Base-by-base conservation (phyloP, 1,284 basidiomycete species). In the Ustilago tritici region DNA sequence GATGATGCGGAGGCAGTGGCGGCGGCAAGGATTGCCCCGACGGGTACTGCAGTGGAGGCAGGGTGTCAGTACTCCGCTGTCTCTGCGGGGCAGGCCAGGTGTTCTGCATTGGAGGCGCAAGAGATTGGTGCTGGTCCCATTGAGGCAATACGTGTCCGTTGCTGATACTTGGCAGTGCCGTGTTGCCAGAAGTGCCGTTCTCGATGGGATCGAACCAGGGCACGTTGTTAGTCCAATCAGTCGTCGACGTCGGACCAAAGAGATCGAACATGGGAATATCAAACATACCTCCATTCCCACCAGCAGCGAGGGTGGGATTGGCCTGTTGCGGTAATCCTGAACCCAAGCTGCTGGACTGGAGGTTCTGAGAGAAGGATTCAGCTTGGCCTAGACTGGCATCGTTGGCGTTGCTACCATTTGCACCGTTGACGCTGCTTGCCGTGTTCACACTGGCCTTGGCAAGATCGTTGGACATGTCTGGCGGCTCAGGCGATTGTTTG, bases 121-220 rank as follows among this genome's bases (percentile, higher is more conserved):
- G 34, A 15, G 43, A 17, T 17, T 61, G 56, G 7, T 63, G 46
- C 17, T 50, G 61, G 1, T 54, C 47, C 64, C 64, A 66, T 10
- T 63, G 70, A 3, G 65, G 35, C 12, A 53, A 23, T 4, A 34
- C n/a, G 5, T 66, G 36, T 6, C 57, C 69, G n/a, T 66, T 52
- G 31, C 35, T 38, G 11, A 71, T 23, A 52, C 59, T 65, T 5
- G 69, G 46, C n/a, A 65, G 55, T 4, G 55, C 46, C 28, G 34
- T 8, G 14, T 28, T 34, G 23, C 47, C 55, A 1, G 61, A 38
- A 15, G 28, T 38, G 14, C 49, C 50, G 17, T 49, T 58, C 15
- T 72, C 70, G 15, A 76, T 36, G 7, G 65, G 69, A 40, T 76
- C 69, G 53, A 76, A 76, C 74, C 74, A 76, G 6, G 74, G 74